phyloP scores from a whole-genome alignment of 1,284 basidiomycete genomes.

The Pseudozyma hubeiensis region DNA sequence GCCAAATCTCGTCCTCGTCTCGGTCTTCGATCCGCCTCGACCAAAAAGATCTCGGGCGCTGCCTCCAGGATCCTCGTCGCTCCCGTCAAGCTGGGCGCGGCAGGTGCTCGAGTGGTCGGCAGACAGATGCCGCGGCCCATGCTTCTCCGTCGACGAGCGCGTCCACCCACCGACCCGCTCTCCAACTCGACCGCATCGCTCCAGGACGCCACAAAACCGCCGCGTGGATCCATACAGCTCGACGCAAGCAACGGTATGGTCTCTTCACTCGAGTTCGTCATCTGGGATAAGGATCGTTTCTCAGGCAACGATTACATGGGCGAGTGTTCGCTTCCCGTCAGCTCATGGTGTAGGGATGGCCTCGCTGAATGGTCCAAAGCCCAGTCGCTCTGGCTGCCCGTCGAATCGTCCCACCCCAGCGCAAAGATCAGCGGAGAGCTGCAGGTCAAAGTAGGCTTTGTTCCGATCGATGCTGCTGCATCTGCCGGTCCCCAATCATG shows the following conservation, averaged over 20 bases:
- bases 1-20: conserved; percentile 28
- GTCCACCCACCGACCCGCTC: conserved; percentile 10
- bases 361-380: conserved; percentile 39
- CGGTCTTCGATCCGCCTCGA: conserved; percentile 35
- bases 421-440: conserved; percentile 54
- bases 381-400: conserved; percentile 50
- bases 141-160: conserved; percentile 29
- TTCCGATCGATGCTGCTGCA: conserved; percentile 17
- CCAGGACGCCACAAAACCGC: conserved; percentile 16
- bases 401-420: conserved; percentile 49
- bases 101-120: conserved; percentile 54
- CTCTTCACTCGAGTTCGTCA: conserved; percentile 78
- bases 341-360: conserved; percentile 78
- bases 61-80: conserved; percentile 54
- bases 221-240: conserved; percentile 48
- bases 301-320: conserved; percentile 90
- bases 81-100: conserved; percentile 54
- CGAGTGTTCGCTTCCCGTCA: conserved; percentile 80
- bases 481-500: conserved; percentile 21
- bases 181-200: conserved; percentile 6
- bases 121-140: conserved; percentile 57
- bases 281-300: conserved; percentile 87
- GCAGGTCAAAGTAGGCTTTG: conserved; percentile 57
- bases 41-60: conserved; percentile 41
- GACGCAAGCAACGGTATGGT: conserved; percentile 48